Percentiles rank a stretch among this genome's conserved stretches.
Conservation (phyloP, 1,139 yeast species). For the Arxiozyma bovina region DNA sequence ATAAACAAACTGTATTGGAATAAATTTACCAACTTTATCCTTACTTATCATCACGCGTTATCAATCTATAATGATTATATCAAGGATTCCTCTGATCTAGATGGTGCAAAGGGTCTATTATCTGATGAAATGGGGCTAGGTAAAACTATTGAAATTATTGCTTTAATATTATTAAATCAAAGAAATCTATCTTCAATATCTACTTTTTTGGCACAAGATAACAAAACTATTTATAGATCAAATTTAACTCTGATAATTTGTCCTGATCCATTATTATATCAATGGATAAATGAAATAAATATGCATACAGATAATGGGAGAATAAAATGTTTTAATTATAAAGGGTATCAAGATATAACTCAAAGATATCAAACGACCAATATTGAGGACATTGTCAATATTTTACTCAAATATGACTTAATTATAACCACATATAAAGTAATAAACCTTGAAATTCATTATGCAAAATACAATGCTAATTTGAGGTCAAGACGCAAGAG, state of each 20-base stretch:
- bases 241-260: conserved; percentile 76
- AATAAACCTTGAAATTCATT: conserved; percentile 67
- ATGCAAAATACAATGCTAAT: conserved; percentile 62
- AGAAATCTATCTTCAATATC: conserved; percentile 32
- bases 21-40: conserved; percentile 26
- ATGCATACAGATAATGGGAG: conserved; percentile 34
- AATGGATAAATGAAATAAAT: conserved; percentile 72
- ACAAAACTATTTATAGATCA: conserved; percentile 38
- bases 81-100: not conserved
- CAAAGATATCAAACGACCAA: conserved; percentile 20
- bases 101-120: conserved; percentile 57
- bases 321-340: conserved; percentile 51
- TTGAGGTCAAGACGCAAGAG: conserved; percentile 44
- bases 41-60: conserved; percentile 11
- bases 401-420: conserved; percentile 51
- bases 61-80: conserved; percentile 9
- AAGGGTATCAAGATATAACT: conserved; percentile 46
- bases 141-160: conserved; percentile 75
- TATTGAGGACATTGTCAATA: conserved; percentile 36
- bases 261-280: conserved; percentile 72
- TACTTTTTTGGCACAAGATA: conserved; percentile 5
- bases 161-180: conserved; percentile 54
- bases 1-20: conserved; percentile 21
- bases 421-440: conserved; percentile 71
- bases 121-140: conserved; percentile 98